These are phyloP conservation scores for Candida taoyuanica DNA, from an alignment of 805 yeast species.

Conservation along the genomic window DNA sequence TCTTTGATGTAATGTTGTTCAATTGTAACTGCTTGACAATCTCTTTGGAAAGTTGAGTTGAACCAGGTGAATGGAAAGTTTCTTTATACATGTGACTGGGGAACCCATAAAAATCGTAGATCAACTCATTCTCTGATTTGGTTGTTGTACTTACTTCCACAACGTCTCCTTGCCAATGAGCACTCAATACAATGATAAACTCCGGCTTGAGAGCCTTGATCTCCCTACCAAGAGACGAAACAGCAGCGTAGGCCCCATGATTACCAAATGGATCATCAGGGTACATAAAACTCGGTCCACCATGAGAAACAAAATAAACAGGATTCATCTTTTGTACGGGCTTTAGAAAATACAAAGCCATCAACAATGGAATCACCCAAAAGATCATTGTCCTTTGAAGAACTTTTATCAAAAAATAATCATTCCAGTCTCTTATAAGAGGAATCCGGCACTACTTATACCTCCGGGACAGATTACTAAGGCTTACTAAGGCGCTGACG, in stretches of 20 bases:
- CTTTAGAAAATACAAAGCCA: too few relatives aligned
- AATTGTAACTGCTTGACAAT: slow-evolving; percentile 38
- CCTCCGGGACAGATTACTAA: slow-evolving; percentile 6
- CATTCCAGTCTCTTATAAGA: too few relatives aligned
- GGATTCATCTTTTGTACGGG: too few relatives aligned
- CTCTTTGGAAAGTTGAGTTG: slow-evolving; percentile 38
- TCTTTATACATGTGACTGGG: slow-evolving; percentile 61
- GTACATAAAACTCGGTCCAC: slow-evolving; percentile 78
- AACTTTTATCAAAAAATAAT: too few relatives aligned
- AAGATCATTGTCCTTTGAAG: too few relatives aligned
- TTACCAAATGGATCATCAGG: slow-evolving; percentile 43
- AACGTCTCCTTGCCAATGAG: slow-evolving; percentile 66
- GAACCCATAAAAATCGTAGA: slow-evolving; percentile 75
- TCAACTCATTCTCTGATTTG: slow-evolving; percentile 52
- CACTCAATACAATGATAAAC: slow-evolving; percentile 62
- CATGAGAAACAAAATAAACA: slow-evolving; percentile 70
- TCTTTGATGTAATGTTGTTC: slow-evolving; percentile 40
- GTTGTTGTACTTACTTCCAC: slow-evolving; percentile 48
- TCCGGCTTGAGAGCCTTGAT: slow-evolving; percentile 57
- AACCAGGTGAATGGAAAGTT: slow-evolving; percentile 50
- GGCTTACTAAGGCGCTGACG: neutral
- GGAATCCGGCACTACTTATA: too few relatives aligned
- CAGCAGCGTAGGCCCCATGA: slow-evolving; percentile 52
- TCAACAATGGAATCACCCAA: too few relatives aligned
- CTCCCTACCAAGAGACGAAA: slow-evolving; percentile 45